Evolutionary conservation across 352 stramenopile genomes (phyloP).

Genomic region (Pelagophyceae sp.): DNA sequence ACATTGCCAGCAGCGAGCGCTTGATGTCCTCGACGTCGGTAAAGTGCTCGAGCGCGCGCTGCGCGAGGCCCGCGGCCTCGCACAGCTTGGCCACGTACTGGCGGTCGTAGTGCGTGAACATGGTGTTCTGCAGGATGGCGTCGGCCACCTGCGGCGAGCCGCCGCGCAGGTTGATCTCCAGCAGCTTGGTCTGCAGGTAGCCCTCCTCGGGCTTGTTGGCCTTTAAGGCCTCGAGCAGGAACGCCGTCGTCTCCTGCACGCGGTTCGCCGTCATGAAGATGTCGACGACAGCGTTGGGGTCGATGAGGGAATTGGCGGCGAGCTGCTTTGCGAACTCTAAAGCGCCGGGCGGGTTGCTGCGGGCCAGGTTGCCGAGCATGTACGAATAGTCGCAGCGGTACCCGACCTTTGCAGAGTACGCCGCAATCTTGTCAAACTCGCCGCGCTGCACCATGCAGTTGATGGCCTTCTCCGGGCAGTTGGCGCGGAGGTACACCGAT

Average conservation of each 20-base stretch:
- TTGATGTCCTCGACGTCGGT: constrained; percentile 95
- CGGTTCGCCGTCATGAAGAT: constrained; percentile 98
- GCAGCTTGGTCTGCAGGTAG: constrained; percentile 96
- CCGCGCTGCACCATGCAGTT: constrained; percentile 97
- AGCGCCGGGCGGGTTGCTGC: constrained; percentile 90
- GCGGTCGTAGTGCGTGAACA: constrained; percentile 98
- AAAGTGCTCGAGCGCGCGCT: constrained; percentile 97
- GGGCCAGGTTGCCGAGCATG: constrained; percentile 98
- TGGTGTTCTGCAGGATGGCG: constrained; percentile 95
- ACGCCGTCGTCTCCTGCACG: constrained; percentile 98
- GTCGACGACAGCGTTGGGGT: constrained; percentile 96
- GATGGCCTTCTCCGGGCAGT: constrained; percentile 98
- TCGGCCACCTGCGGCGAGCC: constrained; percentile 96
- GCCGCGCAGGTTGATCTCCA: constrained; percentile 99
- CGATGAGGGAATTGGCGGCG: constrained; percentile 82
- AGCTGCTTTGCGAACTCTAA: constrained; percentile 97
- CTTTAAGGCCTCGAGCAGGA: constrained; percentile 97
- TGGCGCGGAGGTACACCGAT: constrained; percentile 90
- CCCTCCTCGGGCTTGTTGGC: constrained; percentile 95
- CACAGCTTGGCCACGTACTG: constrained; percentile 93
- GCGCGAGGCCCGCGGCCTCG: constrained; percentile 94
- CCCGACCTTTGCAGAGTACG: constrained; percentile 77
- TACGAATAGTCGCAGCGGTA: constrained; percentile 97
- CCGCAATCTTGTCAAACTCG: constrained; percentile 99
- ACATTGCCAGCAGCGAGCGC: constrained; percentile 51